These are phyloP conservation scores for Plenodomus biglobosus DNA, from an alignment of 2,329 filamentous ascomycete genomes.

Conservation along the genomic window DNA sequence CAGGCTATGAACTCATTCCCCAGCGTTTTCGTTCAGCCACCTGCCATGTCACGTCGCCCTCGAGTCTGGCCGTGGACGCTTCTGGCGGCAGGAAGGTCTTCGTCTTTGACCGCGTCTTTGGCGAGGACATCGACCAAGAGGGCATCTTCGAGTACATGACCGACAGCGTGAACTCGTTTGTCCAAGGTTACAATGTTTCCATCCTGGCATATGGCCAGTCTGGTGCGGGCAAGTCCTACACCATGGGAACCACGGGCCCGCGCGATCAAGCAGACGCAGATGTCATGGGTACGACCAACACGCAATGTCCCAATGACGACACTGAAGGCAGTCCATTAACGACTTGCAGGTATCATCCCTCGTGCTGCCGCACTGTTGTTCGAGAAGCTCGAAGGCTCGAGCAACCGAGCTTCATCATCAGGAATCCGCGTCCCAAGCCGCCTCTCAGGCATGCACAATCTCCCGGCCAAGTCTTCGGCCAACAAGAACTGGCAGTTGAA, in stretches of 20 bases:
- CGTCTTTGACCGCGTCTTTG: conserved; percentile 93
- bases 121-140: conserved; percentile 78
- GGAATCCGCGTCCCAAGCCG: conserved; percentile 69
- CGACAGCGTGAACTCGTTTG: conserved; percentile 85
- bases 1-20: conserved; percentile 91
- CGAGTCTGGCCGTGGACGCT: conserved; percentile 83
- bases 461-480: conserved; percentile 46
- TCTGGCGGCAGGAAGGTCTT: conserved; percentile 93
- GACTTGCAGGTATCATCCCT: conserved; percentile 98
- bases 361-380: conserved; percentile 85
- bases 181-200: conserved; percentile 98
- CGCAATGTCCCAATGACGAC: conserved; percentile 18
- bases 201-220: conserved; percentile 96
- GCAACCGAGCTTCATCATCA: conserved; percentile 66
- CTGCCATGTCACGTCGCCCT: conserved; percentile 84
- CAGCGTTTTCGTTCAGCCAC: conserved; percentile 92
- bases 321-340: too few relatives aligned
- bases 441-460: conserved; percentile 63
- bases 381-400: conserved; percentile 72
- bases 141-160: conserved; percentile 92
- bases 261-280: conserved; percentile 70
- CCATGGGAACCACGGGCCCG: conserved; percentile 94
- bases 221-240: conserved; percentile 96
- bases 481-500: conserved; percentile 89
- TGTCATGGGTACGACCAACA: conserved; percentile 68